Base-by-base conservation (phyloP, 129 eudicot genomes). In the Artemisia tridentata region DNA sequence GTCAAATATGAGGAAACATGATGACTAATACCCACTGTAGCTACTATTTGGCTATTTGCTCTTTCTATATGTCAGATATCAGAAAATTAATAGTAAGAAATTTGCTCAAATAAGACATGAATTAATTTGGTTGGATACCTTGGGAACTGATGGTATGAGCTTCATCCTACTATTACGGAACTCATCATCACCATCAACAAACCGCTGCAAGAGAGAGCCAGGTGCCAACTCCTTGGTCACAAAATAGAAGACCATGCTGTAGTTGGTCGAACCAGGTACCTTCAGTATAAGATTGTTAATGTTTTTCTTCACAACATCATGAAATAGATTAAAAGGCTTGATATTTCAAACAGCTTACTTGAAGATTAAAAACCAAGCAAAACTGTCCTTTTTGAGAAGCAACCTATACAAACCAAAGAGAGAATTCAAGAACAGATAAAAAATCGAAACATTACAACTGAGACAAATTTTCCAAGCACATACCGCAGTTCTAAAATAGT, bases 141-240 rank as follows among this genome's bases (percentile, higher is more conserved):
- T 90, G 15, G 99, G 99, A 54, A 90, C 97, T 27, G 96, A 87
- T 25, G 99, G 99, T 72, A 93, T 93, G 76, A 93, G 97, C 75
- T 93, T 93, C 74, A 93, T 80, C 72, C 99, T 82, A 76, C 97
- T 90, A 71, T 90, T 93, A 45, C 99, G 99, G 56, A 93, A 93
- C 81, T 93, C 99, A 72, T 93, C 99, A 82, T 93, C 99, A 58
- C 99, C 99, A 57, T 93, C 99, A 29, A 93, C 96, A 87, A 93
- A 93, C 48, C 96, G 92, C 79, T 93, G 89, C 84, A 90, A 72
- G 48, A 93, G 97, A 71, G 99, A 89, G 46, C 99, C 93, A 27
- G 90, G 87, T 57, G 66, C 75, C 65, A 93, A 63, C 83, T 84
- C 83, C 79, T 88, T 90, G 3, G 82, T 78, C 71, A 93, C 97